Conservation (phyloP, 306 rosid genomes). For the Luffa aegyptiaca region DNA sequence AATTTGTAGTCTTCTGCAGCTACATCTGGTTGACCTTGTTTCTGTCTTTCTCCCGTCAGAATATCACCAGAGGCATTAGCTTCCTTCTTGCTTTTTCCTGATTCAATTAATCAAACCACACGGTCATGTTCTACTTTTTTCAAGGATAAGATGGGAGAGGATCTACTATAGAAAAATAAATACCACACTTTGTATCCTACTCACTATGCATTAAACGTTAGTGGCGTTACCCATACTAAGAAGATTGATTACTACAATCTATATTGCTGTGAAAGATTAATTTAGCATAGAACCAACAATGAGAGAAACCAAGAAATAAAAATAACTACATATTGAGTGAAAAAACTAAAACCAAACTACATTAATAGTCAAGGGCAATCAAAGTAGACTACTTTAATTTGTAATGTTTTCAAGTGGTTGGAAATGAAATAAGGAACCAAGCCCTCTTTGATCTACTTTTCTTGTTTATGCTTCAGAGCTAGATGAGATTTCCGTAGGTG, state of each 20-base stretch:
- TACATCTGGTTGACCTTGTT: constrained; percentile 14
- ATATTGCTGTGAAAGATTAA: not conserved
- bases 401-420: not conserved
- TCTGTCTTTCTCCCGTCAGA: constrained; percentile 11
- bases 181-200: not conserved
- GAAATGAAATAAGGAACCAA: not conserved
- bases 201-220: not conserved
- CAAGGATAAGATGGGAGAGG: not conserved
- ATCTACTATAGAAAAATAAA: not conserved
- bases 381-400: not conserved
- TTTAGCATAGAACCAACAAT: not conserved
- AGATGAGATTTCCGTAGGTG: not conserved
- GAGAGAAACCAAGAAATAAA: not conserved
- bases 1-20: constrained; percentile 40
- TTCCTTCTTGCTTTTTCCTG: constrained; percentile 39
- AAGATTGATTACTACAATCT: not conserved
- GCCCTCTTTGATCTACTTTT: not conserved
- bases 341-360: not conserved
- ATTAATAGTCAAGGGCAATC: not conserved
- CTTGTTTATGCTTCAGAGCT: not conserved
- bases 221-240: not conserved
- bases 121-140: not conserved
- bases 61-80: constrained; percentile 20
- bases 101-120: constrained; percentile 14
- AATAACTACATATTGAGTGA: not conserved